Evolutionary conservation across 1,284 basidiomycete species (phyloP), one percentile per base, ranked within the genome.

Genomic region (Boletus chippewaensis): DNA sequence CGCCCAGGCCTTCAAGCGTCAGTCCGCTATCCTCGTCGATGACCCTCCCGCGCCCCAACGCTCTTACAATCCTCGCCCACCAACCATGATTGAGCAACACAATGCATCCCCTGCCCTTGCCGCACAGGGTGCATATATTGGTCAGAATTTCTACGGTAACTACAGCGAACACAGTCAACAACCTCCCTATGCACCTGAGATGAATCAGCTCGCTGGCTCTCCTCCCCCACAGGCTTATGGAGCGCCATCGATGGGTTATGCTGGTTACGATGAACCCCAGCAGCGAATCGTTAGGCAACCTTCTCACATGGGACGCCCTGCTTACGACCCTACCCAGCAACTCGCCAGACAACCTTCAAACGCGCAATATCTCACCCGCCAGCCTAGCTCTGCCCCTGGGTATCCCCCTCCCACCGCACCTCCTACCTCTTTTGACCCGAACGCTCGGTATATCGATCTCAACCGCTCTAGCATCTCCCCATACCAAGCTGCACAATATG

Each of bases 401-500:
- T 59, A 57, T 53, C 51, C 65, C 5, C 52, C 61, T 9, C 45
- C 58, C 10, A 3, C 35, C 3, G 39, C 24, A 9, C 46, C 57
- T 11, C 45, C 51, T 4, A 35, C 10, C 15, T 13, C 58, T 3
- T 1, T 40, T 35, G 62, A 61, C 34, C 39, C 50, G 8, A 64
- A 69, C 22, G 61, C 69, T 10, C 75, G 80, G 53, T 85, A 87
- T 52, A 72, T 79, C 18, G 80, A 87, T 58, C 70, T 86, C 38
- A 71, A 67, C 61, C 75, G 85, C 34, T 80, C 80, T 13, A 85
- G 84, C 58, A 77, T 86, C 3, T 79, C 84, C 5, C 84, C 85
- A 0, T 84, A 75, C 74, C 85, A 87, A 61, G 84, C 81, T 22
- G 74, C 73, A 0, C 85, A 87, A 63, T 87, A 87, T 57, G 78